Conservation (phyloP, 163 green algal genomes). For the Chlamydomonas reinhardtii region DNA sequence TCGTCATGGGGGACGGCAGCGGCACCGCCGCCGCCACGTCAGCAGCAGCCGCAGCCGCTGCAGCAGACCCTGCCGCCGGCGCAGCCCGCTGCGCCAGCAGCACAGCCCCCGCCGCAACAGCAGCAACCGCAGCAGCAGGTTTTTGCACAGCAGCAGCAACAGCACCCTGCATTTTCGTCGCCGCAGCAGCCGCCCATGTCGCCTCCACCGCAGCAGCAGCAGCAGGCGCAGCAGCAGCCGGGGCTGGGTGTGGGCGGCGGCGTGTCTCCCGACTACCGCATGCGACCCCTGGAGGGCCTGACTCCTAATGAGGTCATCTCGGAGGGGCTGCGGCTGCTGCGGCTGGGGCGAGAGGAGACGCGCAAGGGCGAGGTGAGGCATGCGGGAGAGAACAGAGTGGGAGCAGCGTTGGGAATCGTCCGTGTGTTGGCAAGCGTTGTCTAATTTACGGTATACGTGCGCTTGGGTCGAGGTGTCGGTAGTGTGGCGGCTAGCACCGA, state of each 20-base stretch:
- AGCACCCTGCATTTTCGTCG: no score
- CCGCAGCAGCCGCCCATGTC: neutral
- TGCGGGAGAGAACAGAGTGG: no score
- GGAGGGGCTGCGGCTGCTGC: constrained; percentile 69
- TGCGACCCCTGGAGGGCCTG: constrained; percentile 3
- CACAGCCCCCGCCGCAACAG: constrained; percentile 1
- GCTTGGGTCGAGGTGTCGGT: no score
- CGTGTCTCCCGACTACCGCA: neutral
- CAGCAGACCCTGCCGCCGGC: neutral
- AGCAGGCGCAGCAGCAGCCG: constrained; percentile 28
- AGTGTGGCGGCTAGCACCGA: no score
- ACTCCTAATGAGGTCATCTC: constrained; percentile 53
- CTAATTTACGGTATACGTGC: no score
- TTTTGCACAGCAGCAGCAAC: neutral
- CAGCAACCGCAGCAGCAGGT: constrained; percentile 23
- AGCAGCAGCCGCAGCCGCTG: constrained; percentile 19
- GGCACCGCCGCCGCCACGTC: no score
- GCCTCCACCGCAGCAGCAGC: neutral
- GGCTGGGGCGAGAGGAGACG: constrained; percentile 67
- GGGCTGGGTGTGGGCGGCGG: neutral
- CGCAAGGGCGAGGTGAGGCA: constrained; percentile 52
- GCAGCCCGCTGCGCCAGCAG: neutral
- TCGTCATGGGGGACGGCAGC: no score
- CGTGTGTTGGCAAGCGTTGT: no score
- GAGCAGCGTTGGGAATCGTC: no score